phyloP scores from a whole-genome alignment of 306 rosid genomes.

The Vachellia collinsii region DNA sequence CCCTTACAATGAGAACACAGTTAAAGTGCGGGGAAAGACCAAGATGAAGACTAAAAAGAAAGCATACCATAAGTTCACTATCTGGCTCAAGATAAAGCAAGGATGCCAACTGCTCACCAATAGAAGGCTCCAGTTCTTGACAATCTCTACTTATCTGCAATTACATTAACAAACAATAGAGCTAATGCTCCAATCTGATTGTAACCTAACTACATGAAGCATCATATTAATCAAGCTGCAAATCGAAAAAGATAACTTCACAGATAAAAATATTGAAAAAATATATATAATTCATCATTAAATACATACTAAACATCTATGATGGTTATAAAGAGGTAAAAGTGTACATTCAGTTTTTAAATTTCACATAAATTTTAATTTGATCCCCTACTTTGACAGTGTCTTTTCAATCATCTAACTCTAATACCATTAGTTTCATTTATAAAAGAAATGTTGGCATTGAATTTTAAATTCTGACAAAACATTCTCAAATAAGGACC shows the following conservation, averaged over 20 bases:
- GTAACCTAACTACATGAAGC: not conserved
- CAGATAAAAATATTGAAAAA: slow-evolving; percentile 9
- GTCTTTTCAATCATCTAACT: not conserved
- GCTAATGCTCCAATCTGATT: slow-evolving; percentile 17
- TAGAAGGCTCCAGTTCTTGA: slow-evolving; percentile 89
- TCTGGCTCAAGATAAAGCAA: slow-evolving; percentile 98
- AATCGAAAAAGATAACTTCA: not conserved
- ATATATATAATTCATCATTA: slow-evolving; percentile 9
- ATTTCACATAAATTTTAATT: not conserved
- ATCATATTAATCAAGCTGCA: slow-evolving; percentile 19
- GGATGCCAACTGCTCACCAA: slow-evolving; percentile 98
- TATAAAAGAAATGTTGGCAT: too few species aligned
- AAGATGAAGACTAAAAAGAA: slow-evolving; percentile 16
- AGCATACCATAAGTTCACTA: slow-evolving; percentile 96
- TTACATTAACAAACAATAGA: slow-evolving; percentile 27
- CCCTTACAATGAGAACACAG: not conserved
- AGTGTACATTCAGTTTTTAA: not conserved
- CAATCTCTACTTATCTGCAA: slow-evolving; percentile 99
- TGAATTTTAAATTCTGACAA: not conserved
- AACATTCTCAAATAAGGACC: not conserved
- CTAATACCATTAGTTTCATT: not conserved
- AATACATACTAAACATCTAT: not conserved
- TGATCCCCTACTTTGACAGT: not conserved
- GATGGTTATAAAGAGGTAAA: not conserved
- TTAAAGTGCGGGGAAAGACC: not conserved